phyloP scores from a whole-genome alignment of 2,329 filamentous ascomycete genomes.

The Emydomyces testavorans region DNA sequence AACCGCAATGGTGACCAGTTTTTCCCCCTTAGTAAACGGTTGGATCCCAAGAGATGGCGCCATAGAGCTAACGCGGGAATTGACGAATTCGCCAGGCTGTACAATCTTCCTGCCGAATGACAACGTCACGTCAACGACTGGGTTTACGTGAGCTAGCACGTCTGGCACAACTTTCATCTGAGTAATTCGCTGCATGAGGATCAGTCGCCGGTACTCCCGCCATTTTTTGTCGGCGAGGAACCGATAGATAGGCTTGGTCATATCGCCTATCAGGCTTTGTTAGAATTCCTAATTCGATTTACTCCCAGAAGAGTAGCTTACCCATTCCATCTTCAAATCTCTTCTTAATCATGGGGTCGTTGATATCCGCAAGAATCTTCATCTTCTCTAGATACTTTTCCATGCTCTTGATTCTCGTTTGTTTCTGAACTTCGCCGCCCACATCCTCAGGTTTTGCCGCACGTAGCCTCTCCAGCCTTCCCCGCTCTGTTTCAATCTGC shows the following conservation, averaged over 20 bases:
- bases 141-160: conserved; percentile 67
- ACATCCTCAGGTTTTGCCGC: conserved; percentile 44
- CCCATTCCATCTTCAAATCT: conserved; percentile 84
- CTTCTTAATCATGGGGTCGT: conserved; percentile 87
- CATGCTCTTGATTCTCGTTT: conserved; percentile 58
- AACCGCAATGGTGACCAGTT: conserved; percentile 72
- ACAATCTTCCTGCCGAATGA: conserved; percentile 62
- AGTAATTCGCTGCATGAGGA: conserved; percentile 72
- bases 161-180: conserved; percentile 86
- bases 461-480: conserved; percentile 57
- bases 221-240: conserved; percentile 79
- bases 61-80: conserved; percentile 60
- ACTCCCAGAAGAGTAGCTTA: conserved; percentile 35
- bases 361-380: conserved; percentile 86
- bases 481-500: conserved; percentile 55
- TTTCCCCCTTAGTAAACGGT: conserved; percentile 68
- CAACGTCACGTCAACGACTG: conserved; percentile 67
- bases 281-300: conserved; percentile 18
- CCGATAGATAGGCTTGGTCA: conserved; percentile 93
- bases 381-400: conserved; percentile 59
- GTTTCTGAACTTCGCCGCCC: conserved; percentile 54
- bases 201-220: conserved; percentile 65
- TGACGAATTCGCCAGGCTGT: conserved; percentile 65
- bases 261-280: conserved; percentile 53
- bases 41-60: conserved; percentile 70